Base-by-base conservation (phyloP, 1,139 yeast species). In the Kodamaea arcana region DNA sequence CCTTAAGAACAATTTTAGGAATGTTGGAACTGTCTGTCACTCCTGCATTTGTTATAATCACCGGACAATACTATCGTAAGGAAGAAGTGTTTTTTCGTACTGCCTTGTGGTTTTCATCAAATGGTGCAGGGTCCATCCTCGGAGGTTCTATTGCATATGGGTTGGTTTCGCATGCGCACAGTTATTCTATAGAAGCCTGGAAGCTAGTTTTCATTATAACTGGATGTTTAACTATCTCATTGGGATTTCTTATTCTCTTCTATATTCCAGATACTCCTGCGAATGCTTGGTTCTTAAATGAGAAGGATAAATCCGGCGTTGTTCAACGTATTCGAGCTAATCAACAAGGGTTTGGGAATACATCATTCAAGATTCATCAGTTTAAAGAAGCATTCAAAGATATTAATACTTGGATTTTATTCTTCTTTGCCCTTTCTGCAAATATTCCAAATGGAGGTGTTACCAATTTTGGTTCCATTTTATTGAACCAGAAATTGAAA, bases 341-440 rank as follows among this genome's bases (percentile, higher is more conserved):
- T 42, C 60, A 64, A 32, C 74, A 80, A 47, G 82, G 83, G 12
- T 74, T 77, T 40, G 82, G 82, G 33, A 73, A 73, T 45, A 67
- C 62, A 39, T 61, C 64, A 29, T 68, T 76, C 55, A 80, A 80
- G 45, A 59, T 52, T 51, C 55, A 72, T 32, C 88, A 81, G 50
- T 60, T 78, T 28, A 53, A 52, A 14, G 78, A 80, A 47, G 79
- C 84, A 2, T 65, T 78, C 52, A 46, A 46, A 1, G 78, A 72
- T 45, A 34, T 54, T 33, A 61, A 63, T 37, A 65, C 72, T 7
- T 70, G 71, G 67, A 37, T 79, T 22, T 69, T 72, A 45, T 39
- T 62, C 27, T 31, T 58, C 1, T 61, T 61, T 42, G 68, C 69
- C 25, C 48, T 74, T 7, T 50, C 64, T 24, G 57, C 58, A 38